Evolutionary conservation across 352 stramenopile species (phyloP), one percentile per base, ranked within the genome.

Genomic region (Pythium graminicola): DNA sequence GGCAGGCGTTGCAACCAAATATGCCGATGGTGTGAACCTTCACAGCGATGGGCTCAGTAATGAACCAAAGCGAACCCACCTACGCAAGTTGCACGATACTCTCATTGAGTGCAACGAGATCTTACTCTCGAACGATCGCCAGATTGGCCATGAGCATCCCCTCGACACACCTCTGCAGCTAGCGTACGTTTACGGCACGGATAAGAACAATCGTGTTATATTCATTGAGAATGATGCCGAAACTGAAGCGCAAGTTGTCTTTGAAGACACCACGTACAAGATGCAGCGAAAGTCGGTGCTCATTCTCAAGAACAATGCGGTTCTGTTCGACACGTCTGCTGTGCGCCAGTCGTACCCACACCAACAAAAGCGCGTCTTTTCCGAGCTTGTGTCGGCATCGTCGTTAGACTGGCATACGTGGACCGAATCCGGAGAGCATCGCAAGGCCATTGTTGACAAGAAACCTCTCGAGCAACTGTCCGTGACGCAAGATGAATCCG

Each of bases 1-100:
- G 9, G 77, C 74, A 17, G 74, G 74, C n/a, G 77, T 88, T 36
- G 75, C 77, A 4, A 88, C 72, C 4, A 86, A 76, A 65, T 88
- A 88, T 57, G 77, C 77, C 0, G 69, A 88, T 26, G 74, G 73
- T 29, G 77, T 85, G 17, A 88, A 83, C 46, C 42, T 88, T 9
- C 77, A 86, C 53, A 64, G 62, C 1, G 77, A 88, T 50, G 74
- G 74, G 4, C 64, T 88, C 6, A 82, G 73, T 50, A 88, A 88
- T 38, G 74, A 88, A 22, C 77, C 77, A 1, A 86, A 88, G 59
- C 68, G 77, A 36, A 81, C 64, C 19, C 77, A 88, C 54, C 58
- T 89, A 49, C 70, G 73, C 33, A 73, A 71, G 24, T 62, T 89
- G 24, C 79, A 86, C 42, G 42, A 79, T 10, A 60, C 67, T 19